Evolutionary conservation across 371 early-diverging fungal species (phyloP).

Genomic region (Mucor mucedo): DNA sequence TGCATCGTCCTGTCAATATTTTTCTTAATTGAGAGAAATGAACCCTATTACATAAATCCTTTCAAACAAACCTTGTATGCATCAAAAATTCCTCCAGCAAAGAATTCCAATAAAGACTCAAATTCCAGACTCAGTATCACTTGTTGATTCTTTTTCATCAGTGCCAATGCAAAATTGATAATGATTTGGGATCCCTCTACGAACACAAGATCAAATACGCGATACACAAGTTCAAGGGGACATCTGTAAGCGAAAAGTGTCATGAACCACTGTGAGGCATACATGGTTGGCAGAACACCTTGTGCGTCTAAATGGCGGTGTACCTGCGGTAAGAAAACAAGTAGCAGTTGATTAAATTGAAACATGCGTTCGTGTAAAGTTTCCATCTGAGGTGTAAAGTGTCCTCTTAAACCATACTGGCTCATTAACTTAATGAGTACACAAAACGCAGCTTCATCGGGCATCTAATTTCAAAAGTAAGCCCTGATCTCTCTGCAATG

Average conservation of each 20-base stretch:
- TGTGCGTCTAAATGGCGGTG: constrained; percentile 72
- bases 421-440: constrained; percentile 72
- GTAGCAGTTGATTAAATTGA: constrained; percentile 84
- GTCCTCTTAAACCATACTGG: constrained; percentile 79
- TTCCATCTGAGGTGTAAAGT: constrained; percentile 83
- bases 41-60: neutral
- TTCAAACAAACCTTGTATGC: constrained; percentile 54
- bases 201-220: constrained; percentile 90
- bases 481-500: neutral
- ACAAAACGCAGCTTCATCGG: constrained; percentile 86
- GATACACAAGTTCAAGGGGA: constrained; percentile 82
- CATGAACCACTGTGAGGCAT: constrained; percentile 85
- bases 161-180: constrained; percentile 83
- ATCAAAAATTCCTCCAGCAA: constrained; percentile 80
- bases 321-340: constrained; percentile 70
- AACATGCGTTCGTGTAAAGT: constrained; percentile 79
- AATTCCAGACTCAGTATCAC: constrained; percentile 77
- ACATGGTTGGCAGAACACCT: constrained; percentile 78
- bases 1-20: constrained; percentile 11
- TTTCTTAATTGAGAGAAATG: neutral
- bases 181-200: constrained; percentile 86
- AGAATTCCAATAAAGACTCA: constrained; percentile 82
- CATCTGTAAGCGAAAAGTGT: constrained; percentile 85
- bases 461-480: constrained; percentile 62
- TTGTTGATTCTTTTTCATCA: constrained; percentile 79